These are phyloP conservation scores for Amborella trichopoda DNA, from an alignment of 164 flowering plant genomes.

Conservation along the genomic window DNA sequence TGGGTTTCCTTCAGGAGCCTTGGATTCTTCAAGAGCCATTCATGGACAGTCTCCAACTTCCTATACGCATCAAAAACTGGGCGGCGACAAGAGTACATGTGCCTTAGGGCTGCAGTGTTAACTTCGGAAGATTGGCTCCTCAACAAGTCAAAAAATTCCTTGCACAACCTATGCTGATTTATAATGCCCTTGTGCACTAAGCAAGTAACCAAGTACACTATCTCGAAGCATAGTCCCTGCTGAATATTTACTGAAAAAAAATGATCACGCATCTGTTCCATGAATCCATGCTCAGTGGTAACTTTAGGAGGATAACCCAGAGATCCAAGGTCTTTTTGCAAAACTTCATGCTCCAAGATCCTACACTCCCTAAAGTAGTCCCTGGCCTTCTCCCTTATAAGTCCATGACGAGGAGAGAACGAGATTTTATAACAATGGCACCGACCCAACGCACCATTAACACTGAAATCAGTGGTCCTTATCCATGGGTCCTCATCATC, in stretches of 20 bases:
- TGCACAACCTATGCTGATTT: constrained; percentile 61
- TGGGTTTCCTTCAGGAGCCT: constrained; percentile 28
- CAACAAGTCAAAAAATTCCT: constrained; percentile 45
- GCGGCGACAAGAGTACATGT: constrained; percentile 41
- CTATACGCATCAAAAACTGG: constrained; percentile 50
- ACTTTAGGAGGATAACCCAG: constrained; percentile 7
- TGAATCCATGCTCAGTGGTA: constrained; percentile 59
- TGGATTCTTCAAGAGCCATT: constrained; percentile 63
- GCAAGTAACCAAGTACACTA: constrained; percentile 65
- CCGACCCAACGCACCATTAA: constrained; percentile 70
- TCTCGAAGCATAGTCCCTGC: constrained; percentile 46
- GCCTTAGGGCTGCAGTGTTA: constrained; percentile 50
- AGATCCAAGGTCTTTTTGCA: too few species aligned
- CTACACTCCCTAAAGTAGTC: constrained; percentile 38
- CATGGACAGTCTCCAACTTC: constrained; percentile 45
- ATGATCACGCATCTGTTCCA: constrained; percentile 23
- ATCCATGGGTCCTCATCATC: constrained; percentile 99
- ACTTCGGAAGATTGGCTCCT: constrained; percentile 38
- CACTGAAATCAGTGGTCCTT: constrained; percentile 79
- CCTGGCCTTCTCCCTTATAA: constrained; percentile 29
- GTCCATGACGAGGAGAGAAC: constrained; percentile 54
- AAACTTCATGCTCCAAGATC: constrained; percentile 19
- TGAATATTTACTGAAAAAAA: constrained; percentile 43
- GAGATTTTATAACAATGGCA: constrained; percentile 53
- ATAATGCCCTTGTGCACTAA: constrained; percentile 66